Conservation (phyloP, 345 rosid species). For the Ailanthus altissimus region DNA sequence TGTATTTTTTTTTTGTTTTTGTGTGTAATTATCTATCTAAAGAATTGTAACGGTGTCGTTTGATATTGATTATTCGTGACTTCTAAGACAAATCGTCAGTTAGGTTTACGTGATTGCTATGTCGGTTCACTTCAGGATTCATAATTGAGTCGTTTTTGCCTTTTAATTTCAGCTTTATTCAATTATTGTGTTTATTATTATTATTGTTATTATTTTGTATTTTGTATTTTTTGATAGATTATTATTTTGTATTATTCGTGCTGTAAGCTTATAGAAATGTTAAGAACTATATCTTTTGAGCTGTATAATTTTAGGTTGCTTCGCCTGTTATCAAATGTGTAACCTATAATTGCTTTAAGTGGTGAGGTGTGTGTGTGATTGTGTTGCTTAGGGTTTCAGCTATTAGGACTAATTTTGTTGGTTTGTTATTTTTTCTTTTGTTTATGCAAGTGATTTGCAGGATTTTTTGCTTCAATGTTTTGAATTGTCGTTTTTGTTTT, state of each 20-base stretch:
- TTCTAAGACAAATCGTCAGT: slow-evolving; percentile 6
- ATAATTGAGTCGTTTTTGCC: not conserved
- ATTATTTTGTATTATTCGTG: not conserved
- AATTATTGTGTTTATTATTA: too few species aligned
- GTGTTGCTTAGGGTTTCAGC: not conserved
- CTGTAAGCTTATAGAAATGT: not conserved
- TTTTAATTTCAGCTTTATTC: not conserved
- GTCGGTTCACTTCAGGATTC: slow-evolving; percentile 23
- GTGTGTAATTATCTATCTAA: not conserved
- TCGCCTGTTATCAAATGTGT: not conserved
- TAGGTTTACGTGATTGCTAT: not conserved
- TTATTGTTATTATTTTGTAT: too few species aligned
- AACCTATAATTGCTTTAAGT: not conserved
- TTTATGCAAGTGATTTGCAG: not conserved
- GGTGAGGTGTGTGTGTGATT: not conserved
- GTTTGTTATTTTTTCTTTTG: not conserved
- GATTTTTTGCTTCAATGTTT: not conserved
- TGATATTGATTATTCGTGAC: not conserved
- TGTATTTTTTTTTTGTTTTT: not conserved
- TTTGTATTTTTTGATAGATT: too few species aligned
- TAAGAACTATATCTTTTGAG: not conserved
- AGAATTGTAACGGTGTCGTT: not conserved
- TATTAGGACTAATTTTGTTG: not conserved
- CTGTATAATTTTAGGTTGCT: not conserved
- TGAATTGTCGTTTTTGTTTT: slow-evolving; percentile 2